A percentile compares a stretch with the other conserved stretches of the same genome.
These are phyloP conservation scores for Macroventuria anomochaeta DNA, from an alignment of 2,329 filamentous ascomycete species.

Conservation along the genomic window DNA sequence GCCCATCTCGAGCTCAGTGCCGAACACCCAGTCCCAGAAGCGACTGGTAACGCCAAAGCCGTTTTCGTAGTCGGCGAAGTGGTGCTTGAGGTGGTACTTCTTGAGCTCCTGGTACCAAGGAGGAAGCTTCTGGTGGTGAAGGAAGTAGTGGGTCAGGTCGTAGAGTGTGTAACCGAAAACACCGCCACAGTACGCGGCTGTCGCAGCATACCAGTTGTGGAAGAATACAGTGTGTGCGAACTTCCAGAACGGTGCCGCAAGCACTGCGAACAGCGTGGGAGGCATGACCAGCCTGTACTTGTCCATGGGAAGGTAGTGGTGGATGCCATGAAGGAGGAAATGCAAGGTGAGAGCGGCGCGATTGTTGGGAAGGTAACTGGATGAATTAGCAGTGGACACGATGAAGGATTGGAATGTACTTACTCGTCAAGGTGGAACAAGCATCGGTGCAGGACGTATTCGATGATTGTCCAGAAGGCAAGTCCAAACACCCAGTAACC, in stretches of 20 bases:
- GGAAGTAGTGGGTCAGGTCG: slow-evolving; percentile 97
- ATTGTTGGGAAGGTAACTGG: slow-evolving; percentile 87
- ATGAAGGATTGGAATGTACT: slow-evolving; percentile 45
- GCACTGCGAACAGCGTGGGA: slow-evolving; percentile 80
- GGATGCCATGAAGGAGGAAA: slow-evolving; percentile 94
- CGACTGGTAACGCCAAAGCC: slow-evolving; percentile 95
- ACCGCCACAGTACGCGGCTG: slow-evolving; percentile 82
- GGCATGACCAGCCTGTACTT: slow-evolving; percentile 97
- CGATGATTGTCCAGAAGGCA: slow-evolving; percentile 84
- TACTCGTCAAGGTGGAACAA: slow-evolving; percentile 94
- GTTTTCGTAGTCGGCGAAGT: slow-evolving; percentile 97
- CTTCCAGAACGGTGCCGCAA: slow-evolving; percentile 91
- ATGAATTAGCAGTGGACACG: slow-evolving; percentile 29
- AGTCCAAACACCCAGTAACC: slow-evolving; percentile 75
- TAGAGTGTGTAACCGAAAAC: slow-evolving; percentile 97
- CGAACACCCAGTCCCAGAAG: slow-evolving; percentile 94
- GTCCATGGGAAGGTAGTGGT: slow-evolving; percentile 99
- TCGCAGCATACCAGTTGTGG: slow-evolving; percentile 83
- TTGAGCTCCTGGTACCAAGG: slow-evolving; percentile 90
- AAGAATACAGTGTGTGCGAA: slow-evolving; percentile 82
- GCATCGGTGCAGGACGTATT: slow-evolving; percentile 87
- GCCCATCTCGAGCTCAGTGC: slow-evolving; percentile 74
- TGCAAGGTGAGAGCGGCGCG: slow-evolving; percentile 83
- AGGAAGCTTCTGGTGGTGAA: slow-evolving; percentile 92
- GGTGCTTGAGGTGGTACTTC: slow-evolving; percentile 96